These are phyloP conservation scores for Talaromyces sp. DNA, from an alignment of 2,329 filamentous ascomycete genomes.

Conservation along the genomic window DNA sequence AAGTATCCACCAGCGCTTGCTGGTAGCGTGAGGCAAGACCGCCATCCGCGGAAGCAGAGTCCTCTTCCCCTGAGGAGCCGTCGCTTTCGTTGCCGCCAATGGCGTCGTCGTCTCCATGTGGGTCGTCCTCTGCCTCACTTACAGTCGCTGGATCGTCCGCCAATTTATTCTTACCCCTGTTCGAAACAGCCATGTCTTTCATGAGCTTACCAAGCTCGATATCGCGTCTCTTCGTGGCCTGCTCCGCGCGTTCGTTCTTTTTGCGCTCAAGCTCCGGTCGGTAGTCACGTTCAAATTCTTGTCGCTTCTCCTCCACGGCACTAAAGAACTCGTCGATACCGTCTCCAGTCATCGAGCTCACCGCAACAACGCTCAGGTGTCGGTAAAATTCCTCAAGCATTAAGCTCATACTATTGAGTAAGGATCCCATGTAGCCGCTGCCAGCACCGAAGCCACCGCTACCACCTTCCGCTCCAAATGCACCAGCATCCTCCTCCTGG, in stretches of 20 bases:
- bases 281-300: slow-evolving; percentile 88
- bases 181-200: slow-evolving; percentile 75
- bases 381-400: slow-evolving; percentile 98
- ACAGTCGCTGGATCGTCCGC: slow-evolving; percentile 41
- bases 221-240: slow-evolving; percentile 68
- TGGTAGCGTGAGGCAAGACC: slow-evolving; percentile 74
- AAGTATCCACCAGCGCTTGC: slow-evolving; percentile 63
- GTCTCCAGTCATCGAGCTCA: slow-evolving; percentile 86
- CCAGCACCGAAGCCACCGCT: slow-evolving; percentile 61
- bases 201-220: slow-evolving; percentile 88
- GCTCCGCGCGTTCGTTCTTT: slow-evolving; percentile 69
- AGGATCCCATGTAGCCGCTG: slow-evolving; percentile 91
- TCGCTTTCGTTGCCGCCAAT: slow-evolving; percentile 50
- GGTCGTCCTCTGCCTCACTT: slow-evolving; percentile 52
- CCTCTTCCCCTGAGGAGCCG: slow-evolving; percentile 54
- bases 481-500: slow-evolving; percentile 73
- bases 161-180: slow-evolving; percentile 28
- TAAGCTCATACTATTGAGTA: slow-evolving; percentile 96
- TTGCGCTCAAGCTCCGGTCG: slow-evolving; percentile 83
- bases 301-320: slow-evolving; percentile 79
- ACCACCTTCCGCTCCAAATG: slow-evolving; percentile 67
- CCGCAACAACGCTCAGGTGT: slow-evolving; percentile 86
- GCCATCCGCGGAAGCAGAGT: slow-evolving; percentile 60
- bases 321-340: slow-evolving; percentile 92
- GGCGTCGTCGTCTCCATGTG: slow-evolving; percentile 38